Evolutionary conservation across 75 land plant species (phyloP).

Genomic region (Azolla pinnata): DNA sequence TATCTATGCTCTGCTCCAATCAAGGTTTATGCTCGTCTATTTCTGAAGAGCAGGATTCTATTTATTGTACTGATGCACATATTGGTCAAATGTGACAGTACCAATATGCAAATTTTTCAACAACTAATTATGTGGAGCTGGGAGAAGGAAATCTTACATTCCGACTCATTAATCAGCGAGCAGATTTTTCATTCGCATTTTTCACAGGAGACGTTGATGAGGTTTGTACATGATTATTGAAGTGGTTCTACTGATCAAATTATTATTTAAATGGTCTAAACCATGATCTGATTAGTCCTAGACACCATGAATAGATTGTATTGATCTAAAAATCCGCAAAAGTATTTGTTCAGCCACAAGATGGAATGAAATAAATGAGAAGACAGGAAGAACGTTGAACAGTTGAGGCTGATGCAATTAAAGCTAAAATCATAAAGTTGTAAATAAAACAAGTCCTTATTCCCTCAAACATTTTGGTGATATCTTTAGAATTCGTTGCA

Average conservation of each 20-base stretch:
- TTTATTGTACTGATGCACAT: neutral
- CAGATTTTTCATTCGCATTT: conserved; percentile 77
- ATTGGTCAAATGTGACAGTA: conserved; percentile 40
- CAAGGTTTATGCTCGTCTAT: conserved; percentile 14
- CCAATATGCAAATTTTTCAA: conserved; percentile 74
- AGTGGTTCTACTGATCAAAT: neutral
- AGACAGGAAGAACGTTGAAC: too few species aligned
- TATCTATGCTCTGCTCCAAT: conserved; percentile 24
- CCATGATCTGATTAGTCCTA: neutral
- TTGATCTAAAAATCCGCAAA: neutral
- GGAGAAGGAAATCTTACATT: conserved; percentile 66
- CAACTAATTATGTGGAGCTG: conserved; percentile 31
- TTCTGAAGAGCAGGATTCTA: neutral
- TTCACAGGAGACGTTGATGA: conserved; percentile 73
- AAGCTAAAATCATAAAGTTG: too few species aligned
- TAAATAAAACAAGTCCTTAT: too few species aligned
- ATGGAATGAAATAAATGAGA: too few species aligned
- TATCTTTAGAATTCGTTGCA: too few species aligned
- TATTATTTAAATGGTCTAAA: neutral
- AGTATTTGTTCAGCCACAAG: neutral
- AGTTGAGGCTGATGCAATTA: too few species aligned
- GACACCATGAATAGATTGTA: neutral
- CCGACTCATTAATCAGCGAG: conserved; percentile 77
- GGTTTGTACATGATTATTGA: conserved; percentile 27
- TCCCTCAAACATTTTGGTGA: too few species aligned